Evolutionary conservation across 495 filamentous ascomycete genomes (phyloP).

Genomic region (Xylaria curta): DNA sequence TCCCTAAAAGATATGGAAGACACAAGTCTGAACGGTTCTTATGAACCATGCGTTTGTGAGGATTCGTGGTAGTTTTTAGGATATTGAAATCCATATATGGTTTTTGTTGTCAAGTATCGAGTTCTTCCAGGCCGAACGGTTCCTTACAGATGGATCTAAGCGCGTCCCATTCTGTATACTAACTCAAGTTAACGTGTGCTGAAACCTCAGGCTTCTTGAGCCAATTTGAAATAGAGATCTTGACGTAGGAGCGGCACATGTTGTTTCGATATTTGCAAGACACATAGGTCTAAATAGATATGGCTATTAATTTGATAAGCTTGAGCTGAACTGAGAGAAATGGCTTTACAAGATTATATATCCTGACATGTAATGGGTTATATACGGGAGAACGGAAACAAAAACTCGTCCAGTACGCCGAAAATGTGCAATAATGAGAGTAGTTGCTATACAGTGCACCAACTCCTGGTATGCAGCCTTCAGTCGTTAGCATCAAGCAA

Average conservation of each 20-base stretch:
- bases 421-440: conserved; percentile 20
- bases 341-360: not conserved
- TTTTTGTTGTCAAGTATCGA: not conserved
- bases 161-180: too few relatives aligned
- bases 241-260: too few relatives aligned
- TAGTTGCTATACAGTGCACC: conserved; percentile 11
- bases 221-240: not conserved
- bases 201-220: not conserved
- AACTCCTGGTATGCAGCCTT: conserved; percentile 14
- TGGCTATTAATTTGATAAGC: not conserved
- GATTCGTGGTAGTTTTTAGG: not conserved
- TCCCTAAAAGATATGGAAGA: not conserved
- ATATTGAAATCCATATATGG: not conserved
- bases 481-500: conserved; percentile 5
- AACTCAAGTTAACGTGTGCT: not conserved
- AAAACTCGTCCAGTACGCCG: not conserved
- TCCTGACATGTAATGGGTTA: conserved; percentile 1
- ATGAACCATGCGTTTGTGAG: not conserved
- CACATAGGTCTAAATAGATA: not conserved
- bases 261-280: not conserved
- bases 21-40: not conserved
- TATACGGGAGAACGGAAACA: conserved; percentile 1
- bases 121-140: not conserved
- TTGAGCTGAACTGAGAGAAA: not conserved
- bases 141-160: not conserved